phyloP scores from a whole-genome alignment of 208 protist species.

The Acanthamoeba castellanii region DNA sequence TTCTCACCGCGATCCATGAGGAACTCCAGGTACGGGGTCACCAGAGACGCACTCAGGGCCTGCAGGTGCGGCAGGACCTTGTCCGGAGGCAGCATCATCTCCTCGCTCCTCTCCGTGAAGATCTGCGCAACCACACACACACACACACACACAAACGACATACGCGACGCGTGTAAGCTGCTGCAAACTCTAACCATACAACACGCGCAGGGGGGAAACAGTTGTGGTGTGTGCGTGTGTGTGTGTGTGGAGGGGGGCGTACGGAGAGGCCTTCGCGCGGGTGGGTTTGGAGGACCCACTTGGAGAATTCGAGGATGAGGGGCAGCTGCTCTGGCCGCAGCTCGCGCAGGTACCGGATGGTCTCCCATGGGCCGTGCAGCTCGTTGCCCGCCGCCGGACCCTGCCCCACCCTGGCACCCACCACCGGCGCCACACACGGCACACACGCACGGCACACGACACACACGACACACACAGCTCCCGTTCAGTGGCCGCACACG shows the following conservation, averaged over 20 bases:
- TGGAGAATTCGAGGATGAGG: conserved; percentile 82
- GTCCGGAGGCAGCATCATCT: conserved; percentile 78
- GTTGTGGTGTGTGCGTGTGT: not conserved
- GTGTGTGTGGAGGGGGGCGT: not conserved
- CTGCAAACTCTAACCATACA: no score
- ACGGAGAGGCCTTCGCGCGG: conserved; percentile 77
- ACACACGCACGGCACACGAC: no score
- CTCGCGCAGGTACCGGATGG: conserved; percentile 77
- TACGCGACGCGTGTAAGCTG: not conserved
- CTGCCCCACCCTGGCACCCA: not conserved
- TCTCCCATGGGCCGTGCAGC: conserved; percentile 49
- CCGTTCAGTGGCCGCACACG: no score
- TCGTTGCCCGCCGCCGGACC: not conserved
- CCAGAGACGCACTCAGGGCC: not conserved
- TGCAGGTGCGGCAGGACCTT: conserved; percentile 77
- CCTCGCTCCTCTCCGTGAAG: conserved; percentile 78
- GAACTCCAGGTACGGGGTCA: conserved; percentile 81
- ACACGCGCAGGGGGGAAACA: no score
- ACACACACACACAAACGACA: not conserved
- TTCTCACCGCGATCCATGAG: conserved; percentile 77
- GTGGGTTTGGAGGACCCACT: conserved; percentile 76
- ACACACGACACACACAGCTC: not conserved
- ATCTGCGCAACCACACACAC: conserved; percentile 69
- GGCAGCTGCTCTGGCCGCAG: conserved; percentile 76
- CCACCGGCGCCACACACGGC: not conserved